Evolutionary conservation across 345 rosid genomes (phyloP).

Genomic region (Linum usitatissimum): DNA sequence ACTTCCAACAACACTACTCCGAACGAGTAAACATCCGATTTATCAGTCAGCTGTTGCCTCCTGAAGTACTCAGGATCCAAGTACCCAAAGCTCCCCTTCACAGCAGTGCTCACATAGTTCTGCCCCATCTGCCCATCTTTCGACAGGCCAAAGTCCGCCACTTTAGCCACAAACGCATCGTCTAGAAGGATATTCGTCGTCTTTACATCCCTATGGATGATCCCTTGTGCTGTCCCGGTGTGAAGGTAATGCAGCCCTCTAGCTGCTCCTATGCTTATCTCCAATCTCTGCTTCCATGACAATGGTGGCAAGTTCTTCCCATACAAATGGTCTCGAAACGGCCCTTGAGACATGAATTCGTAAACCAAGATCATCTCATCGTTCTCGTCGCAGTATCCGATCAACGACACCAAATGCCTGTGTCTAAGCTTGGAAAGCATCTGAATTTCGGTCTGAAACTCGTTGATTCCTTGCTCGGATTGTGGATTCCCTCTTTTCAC

Average conservation of each 20-base stretch:
- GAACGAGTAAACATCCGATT: conserved; percentile 60
- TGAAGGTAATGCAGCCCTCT: conserved; percentile 77
- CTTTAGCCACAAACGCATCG: conserved; percentile 67
- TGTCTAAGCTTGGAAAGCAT: conserved; percentile 82
- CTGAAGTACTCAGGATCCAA: conserved; percentile 60
- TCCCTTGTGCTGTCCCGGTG: conserved; percentile 87
- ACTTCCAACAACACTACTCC: conserved; percentile 59
- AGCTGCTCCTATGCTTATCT: conserved; percentile 69
- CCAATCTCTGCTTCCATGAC: conserved; percentile 70
- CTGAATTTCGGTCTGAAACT: conserved; percentile 76
- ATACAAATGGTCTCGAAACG: conserved; percentile 63
- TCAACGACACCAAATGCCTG: conserved; percentile 72
- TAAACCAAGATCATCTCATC: conserved; percentile 74
- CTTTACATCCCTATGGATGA: conserved; percentile 79
- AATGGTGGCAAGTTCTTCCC: conserved; percentile 54
- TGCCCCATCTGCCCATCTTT: conserved; percentile 68
- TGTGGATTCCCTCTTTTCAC: conserved; percentile 82
- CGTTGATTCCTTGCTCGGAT: conserved; percentile 80
- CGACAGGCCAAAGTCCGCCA: conserved; percentile 72
- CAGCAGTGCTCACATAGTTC: conserved; percentile 55
- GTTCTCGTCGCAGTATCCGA: conserved; percentile 70
- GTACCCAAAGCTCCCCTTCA: conserved; percentile 51
- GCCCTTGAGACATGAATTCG: conserved; percentile 78
- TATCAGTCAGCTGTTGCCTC: conserved; percentile 52
- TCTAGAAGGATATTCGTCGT: conserved; percentile 73